These are phyloP conservation scores for Bassia scoparia DNA, from an alignment of 148 eudicot species.

Conservation along the genomic window DNA sequence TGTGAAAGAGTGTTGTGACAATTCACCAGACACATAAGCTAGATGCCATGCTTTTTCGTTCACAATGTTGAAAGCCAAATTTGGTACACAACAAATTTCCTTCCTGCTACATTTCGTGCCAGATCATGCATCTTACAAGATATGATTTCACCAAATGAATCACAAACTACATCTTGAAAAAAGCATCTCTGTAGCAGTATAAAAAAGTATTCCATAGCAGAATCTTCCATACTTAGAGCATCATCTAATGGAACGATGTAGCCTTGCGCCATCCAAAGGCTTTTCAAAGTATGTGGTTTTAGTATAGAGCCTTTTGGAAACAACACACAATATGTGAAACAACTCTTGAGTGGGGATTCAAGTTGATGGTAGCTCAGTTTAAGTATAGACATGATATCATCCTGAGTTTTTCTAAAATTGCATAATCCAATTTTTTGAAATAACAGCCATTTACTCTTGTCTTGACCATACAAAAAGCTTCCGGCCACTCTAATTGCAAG, in stretches of 20 bases:
- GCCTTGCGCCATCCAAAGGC: constrained; percentile 6
- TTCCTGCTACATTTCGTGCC: background rate
- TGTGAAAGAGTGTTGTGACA: background rate
- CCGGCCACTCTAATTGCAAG: background rate
- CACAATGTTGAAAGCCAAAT: background rate
- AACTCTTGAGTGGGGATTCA: background rate
- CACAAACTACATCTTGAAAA: background rate
- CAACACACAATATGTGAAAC: background rate
- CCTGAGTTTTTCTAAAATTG: background rate
- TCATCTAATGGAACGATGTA: constrained; percentile 1
- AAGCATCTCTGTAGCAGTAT: background rate
- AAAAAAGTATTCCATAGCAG: background rate
- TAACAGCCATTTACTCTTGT: background rate
- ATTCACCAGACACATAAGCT: background rate
- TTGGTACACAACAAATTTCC: background rate
- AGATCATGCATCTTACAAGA: background rate
- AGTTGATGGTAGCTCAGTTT: background rate
- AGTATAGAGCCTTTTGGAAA: background rate
- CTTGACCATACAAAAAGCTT: background rate
- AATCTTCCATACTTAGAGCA: background rate
- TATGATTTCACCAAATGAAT: background rate
- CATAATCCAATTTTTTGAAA: background rate
- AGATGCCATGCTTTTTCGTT: background rate
- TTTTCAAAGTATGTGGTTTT: background rate
- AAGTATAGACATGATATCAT: background rate